These are phyloP conservation scores for Tetrahymena borealis DNA, from an alignment of 73 alveolate species.

Conservation along the genomic window DNA sequence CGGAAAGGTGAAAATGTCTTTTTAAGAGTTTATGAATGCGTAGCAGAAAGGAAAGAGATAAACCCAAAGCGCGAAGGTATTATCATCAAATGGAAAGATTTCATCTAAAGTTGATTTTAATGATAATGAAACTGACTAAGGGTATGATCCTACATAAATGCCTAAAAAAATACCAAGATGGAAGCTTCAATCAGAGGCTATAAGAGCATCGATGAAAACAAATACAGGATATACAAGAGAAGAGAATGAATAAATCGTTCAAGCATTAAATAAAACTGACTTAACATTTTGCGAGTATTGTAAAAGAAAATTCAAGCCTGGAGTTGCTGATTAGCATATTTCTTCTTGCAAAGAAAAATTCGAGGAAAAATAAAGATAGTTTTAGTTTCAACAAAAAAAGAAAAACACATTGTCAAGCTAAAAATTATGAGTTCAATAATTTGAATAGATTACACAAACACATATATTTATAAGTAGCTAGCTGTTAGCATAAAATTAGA, in stretches of 20 bases:
- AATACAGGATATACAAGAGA: not conserved
- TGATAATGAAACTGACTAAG: not conserved
- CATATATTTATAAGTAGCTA: no score
- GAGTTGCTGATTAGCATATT: not conserved
- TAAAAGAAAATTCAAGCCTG: not conserved
- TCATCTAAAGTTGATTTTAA: not conserved
- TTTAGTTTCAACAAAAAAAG: not conserved
- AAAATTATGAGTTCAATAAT: not conserved
- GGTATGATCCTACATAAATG: not conserved
- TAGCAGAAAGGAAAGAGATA: not conserved
- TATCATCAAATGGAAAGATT: not conserved
- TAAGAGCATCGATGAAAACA: not conserved
- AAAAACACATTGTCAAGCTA: not conserved
- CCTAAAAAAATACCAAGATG: not conserved
- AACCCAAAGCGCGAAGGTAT: not conserved
- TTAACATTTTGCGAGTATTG: not conserved
- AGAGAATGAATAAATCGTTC: not conserved
- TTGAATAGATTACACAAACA: not conserved
- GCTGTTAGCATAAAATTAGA: no score
- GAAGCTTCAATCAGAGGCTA: not conserved
- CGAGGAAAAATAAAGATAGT: not conserved
- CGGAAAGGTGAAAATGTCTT: not conserved
- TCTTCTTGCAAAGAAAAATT: not conserved
- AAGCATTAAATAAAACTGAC: not conserved
- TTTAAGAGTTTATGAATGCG: not conserved